Conservation (phyloP, 345 rosid species). For the Iberis pinnata region DNA sequence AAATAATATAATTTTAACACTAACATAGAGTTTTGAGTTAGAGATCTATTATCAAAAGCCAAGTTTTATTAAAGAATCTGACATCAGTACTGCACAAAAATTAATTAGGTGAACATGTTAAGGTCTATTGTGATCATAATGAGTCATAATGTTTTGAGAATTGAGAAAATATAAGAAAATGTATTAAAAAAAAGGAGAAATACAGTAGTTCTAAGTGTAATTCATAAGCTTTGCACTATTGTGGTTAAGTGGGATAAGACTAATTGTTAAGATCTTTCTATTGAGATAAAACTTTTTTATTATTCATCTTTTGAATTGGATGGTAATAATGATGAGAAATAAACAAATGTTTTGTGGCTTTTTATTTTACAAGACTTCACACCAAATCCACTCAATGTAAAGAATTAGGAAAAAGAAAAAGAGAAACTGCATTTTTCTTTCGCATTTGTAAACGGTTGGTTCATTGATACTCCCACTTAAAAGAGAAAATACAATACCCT, state of each 20-base stretch:
- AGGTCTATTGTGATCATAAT: conserved; percentile 24
- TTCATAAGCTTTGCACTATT: conserved; percentile 24
- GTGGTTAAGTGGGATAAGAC: conserved; percentile 29
- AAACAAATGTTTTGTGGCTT: conserved; percentile 26
- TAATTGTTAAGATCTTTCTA: conserved; percentile 14
- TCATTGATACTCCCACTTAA: conserved; percentile 23
- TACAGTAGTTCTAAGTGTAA: conserved; percentile 17
- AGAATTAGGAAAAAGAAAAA: neutral
- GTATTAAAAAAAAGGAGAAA: conserved; percentile 1
- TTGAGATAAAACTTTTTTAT: no score
- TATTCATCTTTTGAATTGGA: conserved; percentile 28
- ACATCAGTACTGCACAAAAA: conserved; percentile 13
- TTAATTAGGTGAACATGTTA: conserved; percentile 4
- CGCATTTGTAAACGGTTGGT: conserved; percentile 12
- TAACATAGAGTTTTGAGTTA: no score
- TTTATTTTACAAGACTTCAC: conserved; percentile 29
- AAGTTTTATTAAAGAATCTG: conserved; percentile 19
- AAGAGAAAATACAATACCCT: conserved; percentile 14
- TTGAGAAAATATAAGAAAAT: neutral
- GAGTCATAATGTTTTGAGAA: conserved; percentile 17
- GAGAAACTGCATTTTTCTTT: conserved; percentile 1
- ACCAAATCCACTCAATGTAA: conserved; percentile 29
- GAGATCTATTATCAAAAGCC: conserved; percentile 12
- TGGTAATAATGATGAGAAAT: conserved; percentile 28
- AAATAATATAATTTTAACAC: no score